A percentile compares a stretch with the other conserved stretches of the same genome.
Conservation (phyloP, 768 basidiomycete species). For the Gloeostereum incarnatum region DNA sequence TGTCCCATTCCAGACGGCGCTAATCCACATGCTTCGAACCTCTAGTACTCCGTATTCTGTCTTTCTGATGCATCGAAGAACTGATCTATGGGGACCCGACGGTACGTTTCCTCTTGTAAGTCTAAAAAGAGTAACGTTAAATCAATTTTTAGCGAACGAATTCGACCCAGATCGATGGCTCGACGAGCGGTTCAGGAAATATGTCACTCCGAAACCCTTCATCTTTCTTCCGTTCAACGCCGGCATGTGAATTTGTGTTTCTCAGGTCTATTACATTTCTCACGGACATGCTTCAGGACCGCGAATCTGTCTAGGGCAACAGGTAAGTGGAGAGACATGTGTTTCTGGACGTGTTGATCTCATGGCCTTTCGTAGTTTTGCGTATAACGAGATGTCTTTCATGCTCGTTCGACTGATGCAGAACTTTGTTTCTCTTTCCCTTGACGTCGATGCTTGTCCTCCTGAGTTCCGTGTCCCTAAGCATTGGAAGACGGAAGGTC, state of each 20-base stretch:
- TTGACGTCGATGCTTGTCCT: slow-evolving; percentile 36
- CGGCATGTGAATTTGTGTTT: slow-evolving; percentile 5
- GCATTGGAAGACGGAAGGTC: slow-evolving; percentile 31
- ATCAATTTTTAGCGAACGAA: slow-evolving; percentile 36
- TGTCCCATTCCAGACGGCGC: neutral
- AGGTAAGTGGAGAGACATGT: slow-evolving; percentile 22
- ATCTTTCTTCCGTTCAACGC: slow-evolving; percentile 48
- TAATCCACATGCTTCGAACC: neutral
- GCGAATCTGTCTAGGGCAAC: slow-evolving; percentile 54
- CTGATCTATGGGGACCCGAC: slow-evolving; percentile 65
- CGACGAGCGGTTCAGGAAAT: slow-evolving; percentile 52
- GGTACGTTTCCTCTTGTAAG: slow-evolving; percentile 25
- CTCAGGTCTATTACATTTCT: slow-evolving; percentile 13
- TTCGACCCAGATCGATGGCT: slow-evolving; percentile 71
- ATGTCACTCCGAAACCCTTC: slow-evolving; percentile 54
- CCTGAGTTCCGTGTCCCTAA: slow-evolving; percentile 33
- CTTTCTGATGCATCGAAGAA: slow-evolving; percentile 55
- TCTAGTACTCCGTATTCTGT: slow-evolving; percentile 41
- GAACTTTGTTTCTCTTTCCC: slow-evolving; percentile 35
- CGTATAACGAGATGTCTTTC: slow-evolving; percentile 38
- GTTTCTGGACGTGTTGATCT: slow-evolving; percentile 7
- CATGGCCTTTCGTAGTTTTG: slow-evolving; percentile 9
- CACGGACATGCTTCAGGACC: too few relatives aligned
- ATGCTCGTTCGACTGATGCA: slow-evolving; percentile 57
- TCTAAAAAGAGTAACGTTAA: neutral